Conservation (phyloP, 2,329 filamentous ascomycete species). For the Hyphodiscus sp. region DNA sequence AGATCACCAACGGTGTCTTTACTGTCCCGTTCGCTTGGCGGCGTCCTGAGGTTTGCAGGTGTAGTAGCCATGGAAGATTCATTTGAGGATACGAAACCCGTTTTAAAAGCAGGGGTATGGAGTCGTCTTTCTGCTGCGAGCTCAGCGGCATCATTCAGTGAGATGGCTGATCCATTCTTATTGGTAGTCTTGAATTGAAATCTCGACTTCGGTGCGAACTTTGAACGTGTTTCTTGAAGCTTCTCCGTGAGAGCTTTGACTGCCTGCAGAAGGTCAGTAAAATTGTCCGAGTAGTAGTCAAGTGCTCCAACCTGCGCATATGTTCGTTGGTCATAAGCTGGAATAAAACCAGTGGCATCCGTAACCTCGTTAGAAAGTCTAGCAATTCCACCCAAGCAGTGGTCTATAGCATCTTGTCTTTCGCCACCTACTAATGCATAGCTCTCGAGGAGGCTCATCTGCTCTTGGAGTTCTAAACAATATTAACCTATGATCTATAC, state of each 20-base stretch:
- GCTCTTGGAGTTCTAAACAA: conserved; percentile 62
- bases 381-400: conserved; percentile 72
- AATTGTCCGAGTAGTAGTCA: neutral
- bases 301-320: conserved; percentile 62
- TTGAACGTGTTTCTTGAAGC: conserved; percentile 61
- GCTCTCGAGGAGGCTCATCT: conserved; percentile 62
- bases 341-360: conserved; percentile 74
- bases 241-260: conserved; percentile 78
- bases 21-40: conserved; percentile 22
- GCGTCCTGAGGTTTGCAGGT: conserved; percentile 20
- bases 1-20: conserved; percentile 35
- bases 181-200: conserved; percentile 69
- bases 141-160: conserved; percentile 49
- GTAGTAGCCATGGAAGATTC: conserved; percentile 37
- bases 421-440: conserved; percentile 62
- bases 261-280: conserved; percentile 40
- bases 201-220: conserved; percentile 66
- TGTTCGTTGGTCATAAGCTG: conserved; percentile 81
- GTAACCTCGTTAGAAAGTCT: conserved; percentile 77
- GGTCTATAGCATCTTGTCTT: conserved; percentile 73
- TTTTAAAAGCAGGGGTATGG: conserved; percentile 30
- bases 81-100: conserved; percentile 29
- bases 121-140: conserved; percentile 42
- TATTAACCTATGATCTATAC: neutral
- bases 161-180: conserved; percentile 48